Evolutionary conservation across 345 rosid genomes (phyloP).

Genomic region (Ceriops zippeliana): DNA sequence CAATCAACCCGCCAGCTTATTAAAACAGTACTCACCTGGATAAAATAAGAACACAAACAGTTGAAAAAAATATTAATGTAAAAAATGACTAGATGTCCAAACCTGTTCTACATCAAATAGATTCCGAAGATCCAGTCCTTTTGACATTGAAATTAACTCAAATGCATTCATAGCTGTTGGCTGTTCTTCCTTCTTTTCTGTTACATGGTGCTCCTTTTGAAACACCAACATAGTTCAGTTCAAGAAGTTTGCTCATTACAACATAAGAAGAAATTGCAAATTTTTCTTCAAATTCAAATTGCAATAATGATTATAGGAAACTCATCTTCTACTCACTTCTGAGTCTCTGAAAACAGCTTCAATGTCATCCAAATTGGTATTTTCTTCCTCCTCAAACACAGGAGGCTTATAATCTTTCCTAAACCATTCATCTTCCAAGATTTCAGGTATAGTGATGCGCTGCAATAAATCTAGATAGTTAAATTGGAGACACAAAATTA

Average conservation of each 20-base stretch:
- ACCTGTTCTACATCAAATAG: conserved; percentile 85
- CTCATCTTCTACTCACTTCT: conserved; percentile 46
- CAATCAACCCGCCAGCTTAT: neutral
- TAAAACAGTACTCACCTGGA: no score
- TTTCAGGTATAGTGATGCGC: conserved; percentile 83
- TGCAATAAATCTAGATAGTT: conserved; percentile 24
- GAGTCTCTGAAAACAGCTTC: conserved; percentile 94
- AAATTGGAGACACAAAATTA: neutral
- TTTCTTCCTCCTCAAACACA: conserved; percentile 70
- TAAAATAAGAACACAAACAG: neutral
- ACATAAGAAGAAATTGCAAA: neutral
- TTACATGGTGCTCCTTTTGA: conserved; percentile 77
- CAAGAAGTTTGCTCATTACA: conserved; percentile 6
- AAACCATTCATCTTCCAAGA: conserved; percentile 88
- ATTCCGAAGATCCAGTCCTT: conserved; percentile 81
- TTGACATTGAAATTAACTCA: conserved; percentile 92
- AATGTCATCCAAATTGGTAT: conserved; percentile 71
- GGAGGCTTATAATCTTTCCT: conserved; percentile 81
- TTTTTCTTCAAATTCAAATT: conserved; percentile 1
- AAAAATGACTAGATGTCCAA: conserved; percentile 17
- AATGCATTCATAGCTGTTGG: conserved; percentile 94
- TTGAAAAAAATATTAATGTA: neutral
- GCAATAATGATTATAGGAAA: conserved; percentile 5
- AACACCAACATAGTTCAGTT: conserved; percentile 8
- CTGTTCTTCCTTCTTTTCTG: conserved; percentile 79